Base-by-base conservation (phyloP, 108 stramenopile genomes). In the Nannochloropsis oceanica region DNA sequence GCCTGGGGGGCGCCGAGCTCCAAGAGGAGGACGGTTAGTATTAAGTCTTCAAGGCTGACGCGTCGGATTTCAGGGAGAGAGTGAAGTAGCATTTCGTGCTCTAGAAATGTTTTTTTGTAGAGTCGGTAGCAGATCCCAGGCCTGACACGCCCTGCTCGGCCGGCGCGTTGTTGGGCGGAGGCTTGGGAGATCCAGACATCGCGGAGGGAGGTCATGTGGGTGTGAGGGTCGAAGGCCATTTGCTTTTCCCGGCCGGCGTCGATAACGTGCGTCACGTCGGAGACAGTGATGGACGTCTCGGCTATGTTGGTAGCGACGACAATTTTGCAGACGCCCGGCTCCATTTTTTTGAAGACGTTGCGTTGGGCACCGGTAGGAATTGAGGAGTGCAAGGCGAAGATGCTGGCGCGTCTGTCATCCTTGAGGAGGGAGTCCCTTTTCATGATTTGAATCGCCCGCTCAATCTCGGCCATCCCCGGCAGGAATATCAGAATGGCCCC, bases 301-400 rank as follows among this genome's bases (percentile, higher is more conserved):
- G 96, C 95, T 80, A 96, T 95, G 91, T 98, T 99, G 11, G 97
- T 98, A 26, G 94, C 91, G 34, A 97, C 84, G 81, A 99, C 96
- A 12, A 98, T 92, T 89, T 98, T 99, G 0, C 94, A 93, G 14
- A 46, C 81, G 79, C 96, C 95, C 43, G 87, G 88, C 10, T 82
- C 88, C 44, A 95, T 89, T 12, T 89, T 85, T 34, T 88, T 44
- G 87, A 99, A 99, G 8, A 97, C 95, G 27, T 87, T 86, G 42
- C 93, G 94, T 87, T 98, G 97, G 25, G 95, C 93, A 44, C 93
- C 91, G 27, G 96, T 93, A 79, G 95, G 94, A 26, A 98, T 59
- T 9, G 94, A 94, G n/a, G 96, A 95, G 87, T 98, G 96, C 22
- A 98, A 87, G 26, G 26, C 84, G 27, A 59, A 83, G 24, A 80